Evolutionary conservation across 2,329 filamentous ascomycete genomes (phyloP), one percentile per base, ranked within the genome.

Genomic region (Calonectria pseudoreteaudii): DNA sequence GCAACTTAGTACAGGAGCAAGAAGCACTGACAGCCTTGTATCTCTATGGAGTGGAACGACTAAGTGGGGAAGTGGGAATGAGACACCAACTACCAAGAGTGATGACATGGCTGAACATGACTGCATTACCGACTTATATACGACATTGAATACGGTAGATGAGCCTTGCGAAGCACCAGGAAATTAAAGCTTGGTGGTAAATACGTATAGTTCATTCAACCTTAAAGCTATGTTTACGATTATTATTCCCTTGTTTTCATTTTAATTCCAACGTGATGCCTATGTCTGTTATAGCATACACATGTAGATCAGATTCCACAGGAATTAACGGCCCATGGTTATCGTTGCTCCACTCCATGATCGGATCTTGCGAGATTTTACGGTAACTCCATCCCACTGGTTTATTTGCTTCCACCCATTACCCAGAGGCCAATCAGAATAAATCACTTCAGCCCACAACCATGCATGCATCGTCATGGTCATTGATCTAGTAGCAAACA

Each of bases 171-270:
- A 47, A 47, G 23, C 20, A 47, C 20, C 44, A 47, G n/a, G 13
- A 47, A 47, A 13, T 23, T 47, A 47, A 47, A 23, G 6, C 2
- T 47, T 23, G 11, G 3, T 23, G 5, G n/a, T 7, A 23, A 13
- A 23, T 23, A 6, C 3, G 9, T 11, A 13, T 1, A n/a, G 4
- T 10, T 47, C 3, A 47, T 23, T 5, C 9, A 5, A 47, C 9
- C 8, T 47, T 1, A 13, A 47, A 9, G 20, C 20, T 23, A 13
- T 23, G 23, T 23, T 47, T 4, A 3, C 6, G 8, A 47, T 23
- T 13, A 0, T 11, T 13, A 13, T 20, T 20, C 18, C 6, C 1
- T 5, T 4, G 5, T 20, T 20, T 20, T 8, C 3, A 3, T 10
- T 10, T 34, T 34, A 11, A 34, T 34, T 7, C 31, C 9, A 34